phyloP scores from a whole-genome alignment of 2,329 filamentous ascomycete species.

The Aspergillus felis region DNA sequence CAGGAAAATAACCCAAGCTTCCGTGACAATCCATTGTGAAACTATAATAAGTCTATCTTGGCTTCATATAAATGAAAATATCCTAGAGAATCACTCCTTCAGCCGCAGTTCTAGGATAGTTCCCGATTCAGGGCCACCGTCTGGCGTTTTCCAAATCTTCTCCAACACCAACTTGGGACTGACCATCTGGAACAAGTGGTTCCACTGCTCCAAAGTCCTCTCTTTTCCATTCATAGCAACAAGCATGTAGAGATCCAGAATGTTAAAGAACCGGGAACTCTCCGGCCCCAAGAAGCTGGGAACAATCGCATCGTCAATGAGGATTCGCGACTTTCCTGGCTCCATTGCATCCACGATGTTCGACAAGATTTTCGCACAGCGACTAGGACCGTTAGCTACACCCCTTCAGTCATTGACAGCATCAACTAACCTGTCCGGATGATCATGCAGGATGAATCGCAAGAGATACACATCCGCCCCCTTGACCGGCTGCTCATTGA shows the following conservation, averaged over 20 bases:
- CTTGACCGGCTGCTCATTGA: constrained; percentile 12
- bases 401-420: neutral
- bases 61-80: too few relatives aligned
- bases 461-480: constrained; percentile 21
- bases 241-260: neutral
- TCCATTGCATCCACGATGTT: neutral
- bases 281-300: constrained; percentile 1
- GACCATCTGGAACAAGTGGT: neutral
- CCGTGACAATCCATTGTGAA: neutral
- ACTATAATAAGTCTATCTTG: neutral
- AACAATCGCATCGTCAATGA: constrained; percentile 1
- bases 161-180: neutral
- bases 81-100: neutral
- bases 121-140: neutral
- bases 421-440: neutral
- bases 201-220: neutral
- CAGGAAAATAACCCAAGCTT: too few relatives aligned
- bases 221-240: neutral
- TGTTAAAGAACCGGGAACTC: neutral
- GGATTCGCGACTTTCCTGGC: neutral
- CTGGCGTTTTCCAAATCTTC: neutral
- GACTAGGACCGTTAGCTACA: neutral
- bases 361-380: neutral
- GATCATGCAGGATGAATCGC: constrained; percentile 22
- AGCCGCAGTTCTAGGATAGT: neutral